Base-by-base conservation (phyloP, 768 basidiomycete genomes). In the Pulveroboletus sp. region DNA sequence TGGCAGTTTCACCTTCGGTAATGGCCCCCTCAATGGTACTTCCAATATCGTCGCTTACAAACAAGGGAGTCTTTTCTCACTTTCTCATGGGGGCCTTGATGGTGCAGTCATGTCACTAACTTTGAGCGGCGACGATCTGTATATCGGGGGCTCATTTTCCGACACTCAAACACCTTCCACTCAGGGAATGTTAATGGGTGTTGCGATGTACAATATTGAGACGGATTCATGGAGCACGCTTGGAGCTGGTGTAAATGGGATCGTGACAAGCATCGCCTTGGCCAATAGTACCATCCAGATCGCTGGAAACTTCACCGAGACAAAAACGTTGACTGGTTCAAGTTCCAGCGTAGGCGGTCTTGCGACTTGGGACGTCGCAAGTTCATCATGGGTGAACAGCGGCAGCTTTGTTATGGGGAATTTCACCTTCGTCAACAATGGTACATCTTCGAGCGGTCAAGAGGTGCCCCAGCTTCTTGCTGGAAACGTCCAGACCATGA, bases 81-180 rank as follows among this genome's bases (percentile, higher is more conserved):
- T 93, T 15, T 62, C 84, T 0, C 71, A 77, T 11, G 77, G 78
- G 26, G 96, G 96, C 9, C 74, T 98, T 47, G 83, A 94, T 62
- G 94, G 89, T 4, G 68, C 76, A 8, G 90, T 98, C 8, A 73
- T 77, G 8, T 78, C 89, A 0, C 64, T 94, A 36, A 72, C 77
- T n/a, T 59, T 86, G 30, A 70, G 76, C 47, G 82, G 79, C 10
- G 76, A 87, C 58, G 73, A 72, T 17, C 68, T 98, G 10, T 96
- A 78, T 64, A 82, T 94, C 36, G 95, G 92, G n/a, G 96, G 96
- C 1, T 73, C 82, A 0, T 99, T 99, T 72, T 77, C 75, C 1
- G 84, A 88, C 54, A 88, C 91, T 0, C 65, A 67, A 2, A 71
- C 75, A 6, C 70, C 75, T 14, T 80, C 83, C 0, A 76, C 73